Evolutionary conservation across 2,329 filamentous ascomycete genomes (phyloP).

Genomic region (Penicillium sp.): DNA sequence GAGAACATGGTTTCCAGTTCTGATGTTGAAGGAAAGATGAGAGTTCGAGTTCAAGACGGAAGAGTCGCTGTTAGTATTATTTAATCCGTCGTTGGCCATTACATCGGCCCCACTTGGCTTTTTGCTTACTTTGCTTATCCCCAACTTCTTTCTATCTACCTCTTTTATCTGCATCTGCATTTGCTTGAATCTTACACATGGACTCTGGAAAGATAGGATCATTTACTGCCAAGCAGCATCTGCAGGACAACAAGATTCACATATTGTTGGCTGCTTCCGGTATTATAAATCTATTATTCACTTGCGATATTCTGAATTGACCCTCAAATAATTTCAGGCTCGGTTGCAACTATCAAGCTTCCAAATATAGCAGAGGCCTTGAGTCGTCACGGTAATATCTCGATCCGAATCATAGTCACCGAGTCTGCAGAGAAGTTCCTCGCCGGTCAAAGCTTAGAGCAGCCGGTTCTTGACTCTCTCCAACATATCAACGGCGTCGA

Average conservation of each 20-base stretch:
- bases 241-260: constrained; percentile 26
- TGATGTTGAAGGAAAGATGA: constrained; percentile 3
- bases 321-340: constrained; percentile 1
- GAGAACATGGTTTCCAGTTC: constrained; percentile 27
- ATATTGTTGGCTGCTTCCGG: constrained; percentile 60
- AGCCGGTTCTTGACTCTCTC: constrained; percentile 62
- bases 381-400: constrained; percentile 50
- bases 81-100: constrained; percentile 15
- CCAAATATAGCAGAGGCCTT: constrained; percentile 56
- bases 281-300: background rate
- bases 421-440: constrained; percentile 70
- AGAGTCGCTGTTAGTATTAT: constrained; percentile 10
- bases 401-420: constrained; percentile 81
- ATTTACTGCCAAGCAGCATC: constrained; percentile 17
- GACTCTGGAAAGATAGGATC: background rate
- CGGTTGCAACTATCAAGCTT: constrained; percentile 73
- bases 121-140: background rate
- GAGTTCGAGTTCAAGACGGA: background rate
- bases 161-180: constrained; percentile 1
- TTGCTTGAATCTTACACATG: background rate
- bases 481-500: constrained; percentile 65
- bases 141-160: background rate
- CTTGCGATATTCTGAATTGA: background rate
- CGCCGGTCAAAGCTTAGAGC: constrained; percentile 66
- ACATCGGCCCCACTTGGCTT: constrained; percentile 11